These are phyloP conservation scores for Mortierella claussenii DNA, from an alignment of 192 early-diverging fungal genomes.

Conservation along the genomic window DNA sequence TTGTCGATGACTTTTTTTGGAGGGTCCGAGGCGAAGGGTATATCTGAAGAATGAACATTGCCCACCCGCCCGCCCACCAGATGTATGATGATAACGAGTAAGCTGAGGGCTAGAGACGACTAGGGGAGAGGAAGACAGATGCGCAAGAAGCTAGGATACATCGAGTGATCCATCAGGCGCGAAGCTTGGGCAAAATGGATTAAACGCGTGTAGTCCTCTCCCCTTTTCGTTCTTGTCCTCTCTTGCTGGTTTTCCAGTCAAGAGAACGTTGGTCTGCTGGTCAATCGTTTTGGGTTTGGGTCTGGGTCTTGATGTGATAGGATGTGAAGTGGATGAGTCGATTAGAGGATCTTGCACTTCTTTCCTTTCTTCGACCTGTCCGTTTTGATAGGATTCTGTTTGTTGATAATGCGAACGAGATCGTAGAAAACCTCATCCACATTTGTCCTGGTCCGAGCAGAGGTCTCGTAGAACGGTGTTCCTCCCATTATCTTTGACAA, in stretches of 20 bases:
- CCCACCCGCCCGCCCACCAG: too few relatives aligned
- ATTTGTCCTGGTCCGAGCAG: conserved; percentile 86
- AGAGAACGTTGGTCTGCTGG: too few relatives aligned
- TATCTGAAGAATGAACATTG: conserved; percentile 9
- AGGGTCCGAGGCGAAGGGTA: neutral
- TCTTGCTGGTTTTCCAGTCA: neutral
- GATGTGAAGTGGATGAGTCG: neutral
- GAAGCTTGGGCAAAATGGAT: too few relatives aligned
- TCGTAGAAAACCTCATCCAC: conserved; percentile 95
- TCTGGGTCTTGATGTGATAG: neutral
- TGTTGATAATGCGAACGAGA: conserved; percentile 90
- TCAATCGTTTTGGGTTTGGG: too few relatives aligned
- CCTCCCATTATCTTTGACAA: conserved; percentile 75
- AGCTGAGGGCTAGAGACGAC: too few relatives aligned
- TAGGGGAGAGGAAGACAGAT: neutral
- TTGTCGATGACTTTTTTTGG: too few relatives aligned
- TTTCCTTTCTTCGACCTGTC: conserved; percentile 54
- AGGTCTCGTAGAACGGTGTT: conserved; percentile 86
- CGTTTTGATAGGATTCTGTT: conserved; percentile 77
- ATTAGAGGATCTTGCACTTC: conserved; percentile 53
- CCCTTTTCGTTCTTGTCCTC: neutral
- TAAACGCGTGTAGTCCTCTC: too few relatives aligned
- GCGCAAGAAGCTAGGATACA: neutral
- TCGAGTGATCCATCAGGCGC: too few relatives aligned
- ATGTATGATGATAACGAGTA: too few relatives aligned